A percentile compares a stretch with the other conserved stretches of the same genome.
Conservation (phyloP, 1,284 basidiomycete genomes). For the Apiotrichum porosum region DNA sequence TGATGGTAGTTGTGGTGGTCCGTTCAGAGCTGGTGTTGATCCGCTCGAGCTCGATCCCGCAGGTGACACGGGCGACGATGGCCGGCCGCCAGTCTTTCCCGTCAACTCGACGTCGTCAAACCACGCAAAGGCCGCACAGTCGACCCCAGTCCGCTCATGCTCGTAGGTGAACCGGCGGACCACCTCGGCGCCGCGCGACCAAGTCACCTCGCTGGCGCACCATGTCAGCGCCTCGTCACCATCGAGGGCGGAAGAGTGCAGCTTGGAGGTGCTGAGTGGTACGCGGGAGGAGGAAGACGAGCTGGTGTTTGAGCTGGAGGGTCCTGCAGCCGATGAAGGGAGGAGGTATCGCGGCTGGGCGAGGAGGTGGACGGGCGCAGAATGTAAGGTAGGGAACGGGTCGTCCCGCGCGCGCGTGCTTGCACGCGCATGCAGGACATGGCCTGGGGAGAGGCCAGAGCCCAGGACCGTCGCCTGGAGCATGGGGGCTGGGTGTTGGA, state of each 20-base stretch:
- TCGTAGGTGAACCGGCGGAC: slow-evolving; percentile 69
- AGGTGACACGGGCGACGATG: too few relatives aligned
- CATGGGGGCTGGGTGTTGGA: slow-evolving; percentile 2
- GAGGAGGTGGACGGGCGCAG: background rate
- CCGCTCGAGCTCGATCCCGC: too few relatives aligned
- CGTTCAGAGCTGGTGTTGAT: background rate
- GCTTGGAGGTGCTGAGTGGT: background rate
- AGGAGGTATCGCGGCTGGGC: slow-evolving; percentile 6
- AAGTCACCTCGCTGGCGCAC: slow-evolving; percentile 63
- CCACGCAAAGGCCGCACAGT: slow-evolving; percentile 66
- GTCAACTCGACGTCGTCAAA: slow-evolving; percentile 3
- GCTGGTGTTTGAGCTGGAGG: background rate
- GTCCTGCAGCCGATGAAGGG: background rate
- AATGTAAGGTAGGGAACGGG: too few relatives aligned
- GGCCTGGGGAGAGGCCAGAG: slow-evolving; percentile 25
- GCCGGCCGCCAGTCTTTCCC: too few relatives aligned
- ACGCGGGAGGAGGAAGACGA: background rate
- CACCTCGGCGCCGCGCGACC: slow-evolving; percentile 66
- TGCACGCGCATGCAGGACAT: slow-evolving; percentile 16
- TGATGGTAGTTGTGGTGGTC: slow-evolving; percentile 27
- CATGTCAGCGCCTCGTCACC: slow-evolving; percentile 60
- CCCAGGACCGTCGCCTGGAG: slow-evolving; percentile 29
- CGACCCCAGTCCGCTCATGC: slow-evolving; percentile 64
- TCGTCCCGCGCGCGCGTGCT: background rate
- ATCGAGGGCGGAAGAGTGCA: background rate